Evolutionary conservation across 1,284 basidiomycete genomes (phyloP).

Genomic region (Cutaneotrichosporon sp.): DNA sequence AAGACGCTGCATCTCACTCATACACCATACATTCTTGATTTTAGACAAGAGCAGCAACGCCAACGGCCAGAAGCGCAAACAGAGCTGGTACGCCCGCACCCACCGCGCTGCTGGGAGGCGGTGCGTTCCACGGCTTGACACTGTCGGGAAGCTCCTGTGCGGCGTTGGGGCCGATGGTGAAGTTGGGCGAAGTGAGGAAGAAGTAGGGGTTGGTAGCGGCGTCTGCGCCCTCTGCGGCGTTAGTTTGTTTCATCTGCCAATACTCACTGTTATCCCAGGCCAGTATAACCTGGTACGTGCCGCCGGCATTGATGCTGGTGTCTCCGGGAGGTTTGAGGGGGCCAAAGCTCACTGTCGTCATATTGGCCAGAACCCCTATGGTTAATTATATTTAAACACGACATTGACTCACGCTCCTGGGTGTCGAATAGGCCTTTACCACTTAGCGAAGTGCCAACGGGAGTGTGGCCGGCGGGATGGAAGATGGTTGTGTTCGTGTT

Average conservation of each 20-base stretch:
- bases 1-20: not conserved
- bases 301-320: not conserved
- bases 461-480: constrained; percentile 2
- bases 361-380: constrained; percentile 2
- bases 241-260: not conserved
- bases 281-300: constrained; percentile 2
- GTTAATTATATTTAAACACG: too few relatives aligned
- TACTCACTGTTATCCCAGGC: constrained; percentile 9
- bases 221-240: constrained; percentile 9
- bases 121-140: constrained; percentile 7
- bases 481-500: constrained; percentile 14
- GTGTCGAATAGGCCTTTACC: constrained; percentile 5
- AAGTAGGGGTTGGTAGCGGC: not conserved
- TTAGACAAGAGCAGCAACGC: constrained; percentile 4
- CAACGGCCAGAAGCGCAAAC: not conserved
- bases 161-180: not conserved
- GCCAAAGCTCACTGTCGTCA: constrained; percentile 3
- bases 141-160: constrained; percentile 8
- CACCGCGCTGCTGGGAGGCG: not conserved
- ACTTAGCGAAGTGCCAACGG: not conserved
- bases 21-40: not conserved
- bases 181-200: not conserved
- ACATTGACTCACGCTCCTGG: too few relatives aligned
- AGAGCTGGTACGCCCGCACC: not conserved
- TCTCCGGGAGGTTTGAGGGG: constrained; percentile 3